Percentiles rank a stretch among this genome's conserved stretches.
Conservation (phyloP, 2,329 filamentous ascomycete genomes). For the Aspergillus caelatus region DNA sequence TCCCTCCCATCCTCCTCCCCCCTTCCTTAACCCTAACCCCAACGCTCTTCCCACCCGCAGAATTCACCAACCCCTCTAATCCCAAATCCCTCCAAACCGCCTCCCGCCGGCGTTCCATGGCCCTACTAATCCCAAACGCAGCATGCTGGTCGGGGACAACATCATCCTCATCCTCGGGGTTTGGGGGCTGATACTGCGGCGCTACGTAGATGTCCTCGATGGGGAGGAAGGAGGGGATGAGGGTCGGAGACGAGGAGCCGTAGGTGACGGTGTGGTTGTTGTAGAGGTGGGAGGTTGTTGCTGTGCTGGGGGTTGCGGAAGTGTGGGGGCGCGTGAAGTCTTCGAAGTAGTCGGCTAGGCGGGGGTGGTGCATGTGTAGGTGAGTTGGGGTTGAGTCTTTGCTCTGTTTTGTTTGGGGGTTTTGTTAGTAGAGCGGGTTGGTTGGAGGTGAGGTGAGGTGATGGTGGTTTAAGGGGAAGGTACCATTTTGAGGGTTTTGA, state of each 20-base stretch:
- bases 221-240: slow-evolving; percentile 49
- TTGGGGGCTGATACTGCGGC: slow-evolving; percentile 63
- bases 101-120: slow-evolving; percentile 59
- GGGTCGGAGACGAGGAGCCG: slow-evolving; percentile 34
- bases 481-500: slow-evolving; percentile 23
- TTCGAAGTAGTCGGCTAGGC: slow-evolving; percentile 54
- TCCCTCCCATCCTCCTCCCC: slow-evolving; percentile 42
- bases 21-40: slow-evolving; percentile 30
- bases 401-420: slow-evolving; percentile 36
- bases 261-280: slow-evolving; percentile 29
- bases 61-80: slow-evolving; percentile 25
- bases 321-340: slow-evolving; percentile 52
- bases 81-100: slow-evolving; percentile 61
- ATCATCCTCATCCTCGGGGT: slow-evolving; percentile 69
- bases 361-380: slow-evolving; percentile 52
- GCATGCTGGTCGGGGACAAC: slow-evolving; percentile 69
- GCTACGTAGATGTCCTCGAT: slow-evolving; percentile 64
- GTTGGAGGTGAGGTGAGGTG: not conserved
- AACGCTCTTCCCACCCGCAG: slow-evolving; percentile 21
- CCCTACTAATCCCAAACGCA: slow-evolving; percentile 66
- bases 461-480: too few relatives aligned
- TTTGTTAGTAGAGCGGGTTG: slow-evolving; percentile 2
- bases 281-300: slow-evolving; percentile 18
- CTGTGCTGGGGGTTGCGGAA: slow-evolving; percentile 20
- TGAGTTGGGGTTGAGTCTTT: slow-evolving; percentile 54